Evolutionary conservation across 305 asterid genomes (phyloP), one percentile per base, ranked within the genome.

Genomic region (Fraxinus sp.): DNA sequence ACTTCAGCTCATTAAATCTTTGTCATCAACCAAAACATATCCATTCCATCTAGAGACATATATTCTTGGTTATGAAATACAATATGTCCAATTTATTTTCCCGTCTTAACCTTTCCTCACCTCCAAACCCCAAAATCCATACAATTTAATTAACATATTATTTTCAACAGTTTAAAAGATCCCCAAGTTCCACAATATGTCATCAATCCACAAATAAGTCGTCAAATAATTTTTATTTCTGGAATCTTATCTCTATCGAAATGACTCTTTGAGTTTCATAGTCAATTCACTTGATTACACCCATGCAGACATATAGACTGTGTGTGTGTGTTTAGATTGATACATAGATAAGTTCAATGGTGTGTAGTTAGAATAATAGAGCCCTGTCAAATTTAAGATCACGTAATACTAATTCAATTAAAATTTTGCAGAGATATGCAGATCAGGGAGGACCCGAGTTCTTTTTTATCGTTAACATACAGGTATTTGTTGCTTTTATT

Each of bases 381-480:
- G 70, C 70, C 30, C 28, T 4, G 35, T 66, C 73, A 66, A 66
- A 26, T 24, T 20, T 24, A 64, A 5, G 35, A 9, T 66, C 7
- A 22, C 36, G 14, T 66, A 66, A n/a, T 24, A 24, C 36, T 9
- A 26, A 2, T 66, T 26, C 73, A 26, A 66, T 26, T 3, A 66
- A 24, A 24, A 9, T 26, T 26, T 3, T 85, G 87, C 90, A 96
- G 98, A 91, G 86, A 86, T 89, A 86, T 86, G 98, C 97, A 7
- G 87, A 87, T 39, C 88, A 77, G 77, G 97, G 93, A 18, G 88
- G 92, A 75, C 80, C 89, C 0, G 97, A 94, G 78, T 94, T 96
- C 92, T 96, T 96, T 88, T 91, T 94, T 43, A 82, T 96, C 83
- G 87, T 96, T n/a, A 94, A 92, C 90, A 90, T 96, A 78, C 99